Evolutionary conservation across 169 alveolate genomes (phyloP), one percentile per base, ranked within the genome.

Genomic region (Eimeria tenella): DNA sequence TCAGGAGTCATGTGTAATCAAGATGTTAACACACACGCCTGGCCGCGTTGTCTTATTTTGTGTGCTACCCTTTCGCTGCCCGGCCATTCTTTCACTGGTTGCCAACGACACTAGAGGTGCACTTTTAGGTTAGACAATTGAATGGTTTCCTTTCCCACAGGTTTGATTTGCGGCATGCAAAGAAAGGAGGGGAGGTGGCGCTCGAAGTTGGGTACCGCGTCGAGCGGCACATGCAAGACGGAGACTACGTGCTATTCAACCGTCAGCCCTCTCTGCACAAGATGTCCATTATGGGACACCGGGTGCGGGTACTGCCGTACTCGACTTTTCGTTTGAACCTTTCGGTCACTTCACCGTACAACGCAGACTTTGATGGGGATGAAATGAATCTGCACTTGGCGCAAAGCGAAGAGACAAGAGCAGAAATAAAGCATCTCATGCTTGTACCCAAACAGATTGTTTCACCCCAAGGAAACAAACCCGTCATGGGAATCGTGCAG

Each of bases 371-470:
- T 95, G 99, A 99, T 96, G 99, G 99, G 50, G 99, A 99, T 95
- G 99, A 99, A 97, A 99, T 99, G 99, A 99, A 99, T 96, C 96
- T 99, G 97, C 99, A 99, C 96, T 98, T 99, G 71, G 99, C 99
- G 42, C 99, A 99, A 97, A 96, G 99, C 60, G 99, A 98, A 68
- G 99, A 99, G 93, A 98, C 99, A 19, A 96, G 99, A 31, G 99
- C 99, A 5, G 99, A 99, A 96, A 98, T 99, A 70, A 98, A 98
- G 95, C 99, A 99, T 96, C 98, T 99, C 94, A 99, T 99, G 99
- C 98, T 98, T 95, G 99, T 99, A 60, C 99, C 99, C 62, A 98
- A 98, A 93, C 99, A 99, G 96, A 99, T 99, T 58, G 99, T 99
- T n/a, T 98, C 99, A 5, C 99, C 99, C 50, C 99, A 99, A 96